These are phyloP conservation scores for Fimicolochytrium jonesii DNA, from an alignment of 192 early-diverging fungal species.

Conservation along the genomic window DNA sequence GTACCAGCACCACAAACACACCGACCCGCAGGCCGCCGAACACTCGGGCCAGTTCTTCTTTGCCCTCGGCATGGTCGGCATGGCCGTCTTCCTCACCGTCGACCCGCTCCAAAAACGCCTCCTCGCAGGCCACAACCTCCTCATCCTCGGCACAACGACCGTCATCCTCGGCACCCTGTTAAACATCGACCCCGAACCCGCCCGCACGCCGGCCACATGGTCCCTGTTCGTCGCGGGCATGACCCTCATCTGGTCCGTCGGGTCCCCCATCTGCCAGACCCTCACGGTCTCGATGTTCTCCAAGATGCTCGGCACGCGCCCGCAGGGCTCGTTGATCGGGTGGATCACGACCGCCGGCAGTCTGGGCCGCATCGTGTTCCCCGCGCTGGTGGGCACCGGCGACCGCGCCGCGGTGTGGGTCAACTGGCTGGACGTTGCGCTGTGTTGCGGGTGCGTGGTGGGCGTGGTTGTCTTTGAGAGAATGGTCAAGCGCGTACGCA, in stretches of 20 bases:
- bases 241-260: conserved; percentile 33
- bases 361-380: conserved; percentile 33
- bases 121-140: conserved; percentile 9
- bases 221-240: conserved; percentile 25
- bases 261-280: conserved; percentile 37
- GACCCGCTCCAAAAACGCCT: conserved; percentile 19
- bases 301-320: conserved; percentile 29
- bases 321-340: conserved; percentile 30
- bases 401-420: conserved; percentile 10
- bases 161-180: conserved; percentile 12
- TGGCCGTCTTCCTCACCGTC: conserved; percentile 23
- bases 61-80: conserved; percentile 21
- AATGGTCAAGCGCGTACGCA: not conserved
- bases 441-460: conserved; percentile 8
- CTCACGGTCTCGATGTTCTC: conserved; percentile 35
- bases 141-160: conserved; percentile 7
- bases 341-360: conserved; percentile 37
- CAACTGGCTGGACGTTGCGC: conserved; percentile 16
- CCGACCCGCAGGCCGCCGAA: conserved; percentile 4
- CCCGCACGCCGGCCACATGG: not conserved
- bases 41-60: conserved; percentile 26
- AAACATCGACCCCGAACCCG: conserved; percentile 15
- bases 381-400: conserved; percentile 15
- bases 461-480: conserved; percentile 18
- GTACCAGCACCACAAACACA: conserved; percentile 15